Base-by-base conservation (phyloP, 306 rosid genomes). In the Luffa aegyptiaca region DNA sequence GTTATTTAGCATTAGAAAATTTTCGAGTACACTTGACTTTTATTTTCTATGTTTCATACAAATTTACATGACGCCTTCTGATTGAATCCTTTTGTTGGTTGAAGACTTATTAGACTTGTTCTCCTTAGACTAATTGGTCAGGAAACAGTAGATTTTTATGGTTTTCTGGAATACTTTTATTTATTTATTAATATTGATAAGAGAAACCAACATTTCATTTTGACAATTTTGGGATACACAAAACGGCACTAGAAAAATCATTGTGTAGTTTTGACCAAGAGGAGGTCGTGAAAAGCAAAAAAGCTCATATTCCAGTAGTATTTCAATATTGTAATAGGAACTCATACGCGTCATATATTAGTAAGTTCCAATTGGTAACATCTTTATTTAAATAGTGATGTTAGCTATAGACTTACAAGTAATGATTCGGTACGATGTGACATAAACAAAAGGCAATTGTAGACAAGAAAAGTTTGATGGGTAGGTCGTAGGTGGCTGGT, bases 131-230 rank as follows among this genome's bases (percentile, higher is more conserved):
- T 69, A 69, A 37, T 18, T 69, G 8, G 52, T 69, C 13, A 10
- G 53, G 13, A 69, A n/a, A 42, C 31, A 42, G 33, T 39, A 39
- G 35, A 16, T 17, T 69, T 80, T 82, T 81, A 55, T 21, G 70
- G 5, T 75, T 75, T 77, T 44, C 53, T 74, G 62, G 84, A 78
- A 55, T 37, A 31, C 57, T 75, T 4, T 21, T 31, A 57, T 57
- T 57, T 57, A 57, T 57, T 57, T 57, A 57, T 57, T 57, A 57
- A 0, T 57, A 57, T 57, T 57, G 31, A 57, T n/a, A 57, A 56
- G 61, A 56, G 61, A 56, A 26, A 1, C 31, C 0, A 55, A 56
- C 31, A 18, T 8, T 56, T 10, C 61, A 57, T 21, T 20, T 8
- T 3, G 3, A 21, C 21, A 20, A n/a, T 58, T 58, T 0, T 20